A percentile compares a stretch with the other conserved stretches of the same genome.
These are phyloP conservation scores for Botrytis aclada DNA, from an alignment of 2,329 filamentous ascomycete species.

Conservation along the genomic window DNA sequence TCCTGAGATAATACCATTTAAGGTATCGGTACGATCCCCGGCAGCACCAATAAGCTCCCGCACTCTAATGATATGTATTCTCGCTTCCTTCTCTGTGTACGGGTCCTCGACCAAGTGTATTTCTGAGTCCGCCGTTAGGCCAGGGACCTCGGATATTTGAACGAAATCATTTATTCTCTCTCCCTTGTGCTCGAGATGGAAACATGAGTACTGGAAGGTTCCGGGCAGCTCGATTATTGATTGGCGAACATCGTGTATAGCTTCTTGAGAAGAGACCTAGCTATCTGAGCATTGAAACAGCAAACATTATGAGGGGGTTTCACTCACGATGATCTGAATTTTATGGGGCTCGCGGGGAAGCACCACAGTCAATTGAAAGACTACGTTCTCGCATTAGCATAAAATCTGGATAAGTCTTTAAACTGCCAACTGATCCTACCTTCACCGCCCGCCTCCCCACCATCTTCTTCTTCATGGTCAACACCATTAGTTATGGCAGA, in stretches of 20 bases:
- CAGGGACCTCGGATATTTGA: conserved; percentile 83
- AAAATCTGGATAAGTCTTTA: conserved; percentile 5
- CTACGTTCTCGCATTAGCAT: conserved; percentile 38
- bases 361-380: conserved; percentile 67
- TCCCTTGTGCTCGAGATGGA: conserved; percentile 90
- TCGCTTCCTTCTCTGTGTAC: conserved; percentile 97
- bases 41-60: conserved; percentile 91
- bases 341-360: conserved; percentile 76
- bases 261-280: conserved; percentile 87
- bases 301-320: conserved; percentile 3
- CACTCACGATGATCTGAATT: conserved; percentile 79
- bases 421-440: conserved; percentile 29
- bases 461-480: conserved; percentile 30
- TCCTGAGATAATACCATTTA: conserved; percentile 83
- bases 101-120: conserved; percentile 85
- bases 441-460: conserved; percentile 33
- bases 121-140: conserved; percentile 72
- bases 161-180: conserved; percentile 93
- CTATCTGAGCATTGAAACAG: conserved; percentile 30
- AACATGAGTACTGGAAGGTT: conserved; percentile 97
- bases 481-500: conserved; percentile 25
- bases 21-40: conserved; percentile 79
- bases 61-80: conserved; percentile 88
- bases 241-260: conserved; percentile 95
- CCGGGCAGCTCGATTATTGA: conserved; percentile 90